Conservation (phyloP, 192 early-diverging fungal species). For the Anaeromyces robustus region DNA sequence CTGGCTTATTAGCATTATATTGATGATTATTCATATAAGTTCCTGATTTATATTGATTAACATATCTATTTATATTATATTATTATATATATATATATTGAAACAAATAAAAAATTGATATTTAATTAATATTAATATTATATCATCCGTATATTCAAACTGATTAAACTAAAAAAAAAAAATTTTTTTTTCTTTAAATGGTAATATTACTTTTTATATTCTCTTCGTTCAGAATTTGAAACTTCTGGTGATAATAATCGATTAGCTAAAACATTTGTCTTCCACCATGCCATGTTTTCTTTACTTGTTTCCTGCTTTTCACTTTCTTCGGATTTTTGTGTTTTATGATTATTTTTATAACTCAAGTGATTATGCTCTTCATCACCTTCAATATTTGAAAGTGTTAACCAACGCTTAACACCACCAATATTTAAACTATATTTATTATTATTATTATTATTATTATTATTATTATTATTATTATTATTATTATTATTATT, state of each 20-base stretch:
- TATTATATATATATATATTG: background rate
- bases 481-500: too few species aligned
- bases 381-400: conserved; percentile 10
- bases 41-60: background rate
- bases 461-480: too few species aligned
- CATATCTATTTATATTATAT: background rate
- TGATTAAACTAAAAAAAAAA: too few species aligned
- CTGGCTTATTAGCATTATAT: background rate
- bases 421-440: conserved; percentile 30
- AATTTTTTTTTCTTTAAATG: too few species aligned
- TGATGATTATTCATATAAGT: background rate
- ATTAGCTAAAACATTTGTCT: conserved; percentile 22
- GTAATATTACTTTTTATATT: conserved; percentile 17
- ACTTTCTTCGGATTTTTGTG: background rate
- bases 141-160: too few species aligned
- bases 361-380: background rate
- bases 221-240: conserved; percentile 20
- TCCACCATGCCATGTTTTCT: conserved; percentile 22
- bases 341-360: background rate
- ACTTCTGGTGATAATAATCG: conserved; percentile 30
- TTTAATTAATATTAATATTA: background rate
- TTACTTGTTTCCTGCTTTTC: background rate
- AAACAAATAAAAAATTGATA: background rate
- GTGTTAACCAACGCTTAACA: conserved; percentile 21
- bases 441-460: background rate